Evolutionary conservation across 2,329 filamentous ascomycete species (phyloP), one percentile per base, ranked within the genome.

Genomic region (Alternaria gansuensis): DNA sequence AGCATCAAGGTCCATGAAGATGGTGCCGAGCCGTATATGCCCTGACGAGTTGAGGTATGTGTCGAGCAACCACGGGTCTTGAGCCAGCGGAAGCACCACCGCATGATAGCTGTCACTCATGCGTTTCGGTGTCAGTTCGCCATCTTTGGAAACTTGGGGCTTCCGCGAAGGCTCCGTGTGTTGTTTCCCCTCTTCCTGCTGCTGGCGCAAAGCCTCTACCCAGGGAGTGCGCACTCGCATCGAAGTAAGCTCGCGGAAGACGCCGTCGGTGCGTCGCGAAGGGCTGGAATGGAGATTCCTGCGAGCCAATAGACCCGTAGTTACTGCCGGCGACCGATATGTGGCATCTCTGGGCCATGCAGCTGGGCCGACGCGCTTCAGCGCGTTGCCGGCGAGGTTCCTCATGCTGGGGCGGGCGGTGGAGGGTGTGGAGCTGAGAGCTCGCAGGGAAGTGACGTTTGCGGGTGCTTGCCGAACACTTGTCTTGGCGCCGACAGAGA

Each of bases 1-100:
- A 0, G 90, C 90, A 76, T 93, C 90, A 2, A 93, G 83, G 63
- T 93, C 90, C 89, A 93, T 93, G 61, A 93, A 86, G 14, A 93
- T 80, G 0, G 90, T 88, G 0, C 90, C 90, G 7, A 93, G 82
- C 52, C 82, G 83, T 66, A 93, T 90, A 66, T 92, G 89, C 0
- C 90, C 90, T 0, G 87, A 87, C 1, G 89, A 85, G 76, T 93
- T 93, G 70, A 92, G 85, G 71, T 93, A 93, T 0, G 88, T 90
- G 72, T 93, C 90, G 10, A 90, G 83, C 11, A 93, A 80, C 88
- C 89, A 93, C 51, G 89, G 89, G 71, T 93, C 90, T 69, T 86
- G 88, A 5, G 86, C 88, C 9, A 93, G 80, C 6, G 89, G 89
- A 28, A 92, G 80, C 14, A 90, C 85, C 44, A 90, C 85, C 55